phyloP scores from a whole-genome alignment of 73 alveolate genomes.

The Tetrahymena malaccensis region DNA sequence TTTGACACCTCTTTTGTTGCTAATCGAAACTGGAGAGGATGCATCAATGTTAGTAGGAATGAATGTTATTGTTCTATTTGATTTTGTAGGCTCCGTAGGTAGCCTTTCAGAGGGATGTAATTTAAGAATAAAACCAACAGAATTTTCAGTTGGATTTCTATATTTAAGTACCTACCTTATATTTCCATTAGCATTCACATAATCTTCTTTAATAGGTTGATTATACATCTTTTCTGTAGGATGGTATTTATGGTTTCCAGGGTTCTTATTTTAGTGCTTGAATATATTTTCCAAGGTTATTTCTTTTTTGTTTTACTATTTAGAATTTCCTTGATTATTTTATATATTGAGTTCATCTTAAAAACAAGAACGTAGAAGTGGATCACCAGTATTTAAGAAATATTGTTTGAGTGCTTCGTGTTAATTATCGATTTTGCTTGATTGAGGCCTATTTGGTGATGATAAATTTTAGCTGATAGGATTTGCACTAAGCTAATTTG shows the following conservation, averaged over 20 bases:
- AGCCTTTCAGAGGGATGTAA: neutral
- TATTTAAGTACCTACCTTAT: neutral
- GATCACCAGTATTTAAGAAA: neutral
- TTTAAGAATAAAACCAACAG: neutral
- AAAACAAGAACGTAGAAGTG: neutral
- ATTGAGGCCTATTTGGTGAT: neutral
- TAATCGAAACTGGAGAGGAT: neutral
- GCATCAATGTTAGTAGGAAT: neutral
- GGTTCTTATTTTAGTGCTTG: neutral
- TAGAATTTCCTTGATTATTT: neutral
- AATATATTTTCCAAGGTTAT: neutral
- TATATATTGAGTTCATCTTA: neutral
- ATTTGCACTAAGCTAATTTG: neutral
- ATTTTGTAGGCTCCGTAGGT: neutral
- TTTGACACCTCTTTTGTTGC: neutral
- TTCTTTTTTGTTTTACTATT: neutral
- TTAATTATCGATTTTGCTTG: neutral
- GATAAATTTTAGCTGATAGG: neutral
- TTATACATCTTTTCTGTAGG: neutral
- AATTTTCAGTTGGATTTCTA: neutral
- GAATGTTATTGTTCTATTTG: neutral
- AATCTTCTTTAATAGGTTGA: neutral
- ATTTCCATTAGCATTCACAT: neutral
- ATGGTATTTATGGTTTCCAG: neutral
- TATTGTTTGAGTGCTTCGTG: neutral